Evolutionary conservation across 73 alveolate genomes (phyloP), one percentile per base, ranked within the genome.

Genomic region (Durusdinium trenchii): DNA sequence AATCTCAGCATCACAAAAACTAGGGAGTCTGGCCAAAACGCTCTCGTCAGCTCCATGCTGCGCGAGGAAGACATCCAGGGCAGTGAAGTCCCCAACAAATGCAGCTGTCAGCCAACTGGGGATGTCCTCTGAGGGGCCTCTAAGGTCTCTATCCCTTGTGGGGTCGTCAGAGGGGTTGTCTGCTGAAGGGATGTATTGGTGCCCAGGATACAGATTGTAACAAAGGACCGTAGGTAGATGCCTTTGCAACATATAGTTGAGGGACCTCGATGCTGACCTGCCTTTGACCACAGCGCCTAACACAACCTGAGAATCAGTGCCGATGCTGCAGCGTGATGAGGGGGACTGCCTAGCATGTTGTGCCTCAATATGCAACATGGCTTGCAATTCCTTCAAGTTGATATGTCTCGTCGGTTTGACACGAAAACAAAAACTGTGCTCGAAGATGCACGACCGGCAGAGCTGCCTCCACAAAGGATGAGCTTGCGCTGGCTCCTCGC

Each of bases 271-370:
- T 2, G 96, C 30, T 0, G 96, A 89, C 2, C 96, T 35, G 9
- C 92, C 92, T 28, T 81, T 81, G 40, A 47, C 5, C 50, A 81
- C n/a, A 3, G 38, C 46, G 26, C 94, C 94, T 10, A 84, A 43
- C 40, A 61, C 94, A 50, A 84, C 94, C 57, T 84, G 94, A 6
- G 43, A 6, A n/a, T 84, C 94, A 35, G 79, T 3, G 7, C 79
- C 94, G 12, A 61, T 32, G 42, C 50, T 40, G 54, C 28, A 52
- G 30, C 64, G 38, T 3, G 42, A 5, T 36, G 18, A 4, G 3
- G 94, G 94, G 3, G 26, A 3, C 42, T 16, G 38, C 30, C 76
- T 35, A 20, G 50, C 78, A 9, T 60, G 50, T 16, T 78, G 75
- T 9, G n/a, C 40, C 45, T 84, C 94, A 3, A 36, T 1, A n/a